Percentiles rank a stretch among this genome's conserved stretches.
Evolutionary conservation across 441 rosid genomes (phyloP).

Genomic region (Jatropha multifida): DNA sequence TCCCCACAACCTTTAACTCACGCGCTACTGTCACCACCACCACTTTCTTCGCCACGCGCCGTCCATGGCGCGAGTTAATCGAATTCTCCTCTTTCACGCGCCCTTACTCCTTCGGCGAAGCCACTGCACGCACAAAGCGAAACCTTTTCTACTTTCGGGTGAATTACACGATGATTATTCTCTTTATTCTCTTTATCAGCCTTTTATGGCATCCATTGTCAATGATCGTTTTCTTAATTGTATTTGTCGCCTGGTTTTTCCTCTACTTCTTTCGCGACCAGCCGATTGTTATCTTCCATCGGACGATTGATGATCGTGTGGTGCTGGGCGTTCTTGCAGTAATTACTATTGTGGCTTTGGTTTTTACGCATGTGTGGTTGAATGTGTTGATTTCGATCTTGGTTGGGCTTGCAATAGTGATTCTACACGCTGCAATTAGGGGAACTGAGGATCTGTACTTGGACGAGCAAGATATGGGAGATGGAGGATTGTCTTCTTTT

Average conservation of each 20-base stretch:
- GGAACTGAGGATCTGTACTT: constrained; percentile 49
- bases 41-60: constrained; percentile 42
- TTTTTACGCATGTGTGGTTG: constrained; percentile 56
- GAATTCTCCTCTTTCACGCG: constrained; percentile 37
- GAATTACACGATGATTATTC: constrained; percentile 53
- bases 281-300: constrained; percentile 40
- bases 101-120: constrained; percentile 47
- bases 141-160: constrained; percentile 61
- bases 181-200: constrained; percentile 54
- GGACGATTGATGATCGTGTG: constrained; percentile 54
- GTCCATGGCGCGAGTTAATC: constrained; percentile 61
- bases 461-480: constrained; percentile 40
- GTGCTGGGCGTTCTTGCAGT: constrained; percentile 42
- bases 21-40: constrained; percentile 29
- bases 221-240: constrained; percentile 50
- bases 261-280: constrained; percentile 63
- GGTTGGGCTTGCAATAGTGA: constrained; percentile 39
- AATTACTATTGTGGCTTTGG: constrained; percentile 49
- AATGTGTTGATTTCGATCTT: constrained; percentile 58
- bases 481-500: constrained; percentile 48
- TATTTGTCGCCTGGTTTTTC: constrained; percentile 59
- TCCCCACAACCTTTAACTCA: constrained; percentile 26
- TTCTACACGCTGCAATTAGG: constrained; percentile 52
- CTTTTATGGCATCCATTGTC: constrained; percentile 72
- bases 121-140: constrained; percentile 40